These are phyloP conservation scores for Colletotrichum sp. DNA, from an alignment of 2,329 filamentous ascomycete species.

Conservation along the genomic window DNA sequence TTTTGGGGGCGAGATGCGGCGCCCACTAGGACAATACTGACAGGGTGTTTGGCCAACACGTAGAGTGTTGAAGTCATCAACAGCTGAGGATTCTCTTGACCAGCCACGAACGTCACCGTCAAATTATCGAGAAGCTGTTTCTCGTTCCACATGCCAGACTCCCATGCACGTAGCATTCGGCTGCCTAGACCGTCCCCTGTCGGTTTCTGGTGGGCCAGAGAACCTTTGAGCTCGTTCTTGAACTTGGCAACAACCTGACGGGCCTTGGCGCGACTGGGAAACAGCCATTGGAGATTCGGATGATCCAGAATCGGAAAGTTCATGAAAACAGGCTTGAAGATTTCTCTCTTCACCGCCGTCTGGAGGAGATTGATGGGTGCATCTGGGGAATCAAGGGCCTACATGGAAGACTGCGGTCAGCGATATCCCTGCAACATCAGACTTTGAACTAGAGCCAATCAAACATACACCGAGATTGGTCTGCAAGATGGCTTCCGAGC, in stretches of 20 bases:
- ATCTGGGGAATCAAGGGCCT: conserved; percentile 27
- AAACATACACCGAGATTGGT: conserved; percentile 27
- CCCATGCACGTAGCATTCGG: conserved; percentile 26
- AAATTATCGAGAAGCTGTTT: conserved; percentile 44
- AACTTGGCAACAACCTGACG: conserved; percentile 29
- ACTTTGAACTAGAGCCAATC: background rate
- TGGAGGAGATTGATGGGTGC: conserved; percentile 29
- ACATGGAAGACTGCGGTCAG: background rate
- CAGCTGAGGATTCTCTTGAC: conserved; percentile 46
- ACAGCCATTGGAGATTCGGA: conserved; percentile 10
- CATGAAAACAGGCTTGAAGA: conserved; percentile 38
- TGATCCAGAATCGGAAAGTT: conserved; percentile 37
- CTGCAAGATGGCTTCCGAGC: conserved; percentile 34
- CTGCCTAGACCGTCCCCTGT: conserved; percentile 19
- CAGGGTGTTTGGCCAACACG: conserved; percentile 37
- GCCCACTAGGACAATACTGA: conserved; percentile 3
- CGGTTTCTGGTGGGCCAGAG: conserved; percentile 12
- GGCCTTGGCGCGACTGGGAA: conserved; percentile 31
- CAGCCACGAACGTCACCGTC: conserved; percentile 43
- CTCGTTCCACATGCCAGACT: conserved; percentile 28
- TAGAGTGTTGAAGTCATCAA: conserved; percentile 39
- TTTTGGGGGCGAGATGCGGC: background rate
- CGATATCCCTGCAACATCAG: background rate
- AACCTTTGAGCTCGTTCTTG: conserved; percentile 27
- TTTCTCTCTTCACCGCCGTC: conserved; percentile 32